phyloP scores from a whole-genome alignment of 805 yeast species.

The Saccharomycopsis microspora region DNA sequence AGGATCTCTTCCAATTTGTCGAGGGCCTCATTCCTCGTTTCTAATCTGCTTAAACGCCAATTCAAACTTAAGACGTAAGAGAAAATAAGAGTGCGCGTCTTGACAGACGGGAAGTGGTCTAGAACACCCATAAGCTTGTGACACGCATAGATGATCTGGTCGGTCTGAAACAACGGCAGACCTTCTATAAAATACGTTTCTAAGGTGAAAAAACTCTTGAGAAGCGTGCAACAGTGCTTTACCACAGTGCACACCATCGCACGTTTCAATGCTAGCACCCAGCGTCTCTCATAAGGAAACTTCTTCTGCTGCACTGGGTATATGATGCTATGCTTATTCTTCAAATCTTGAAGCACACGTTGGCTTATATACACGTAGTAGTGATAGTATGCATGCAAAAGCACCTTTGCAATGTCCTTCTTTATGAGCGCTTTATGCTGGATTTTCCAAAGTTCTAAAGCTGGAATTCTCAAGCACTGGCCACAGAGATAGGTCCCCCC shows the following conservation, averaged over 20 bases:
- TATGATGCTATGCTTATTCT: slow-evolving; percentile 2
- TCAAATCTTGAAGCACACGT: slow-evolving; percentile 23
- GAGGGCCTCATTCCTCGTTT: slow-evolving; percentile 45
- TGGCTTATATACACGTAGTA: slow-evolving; percentile 32
- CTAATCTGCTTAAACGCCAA: too few species aligned
- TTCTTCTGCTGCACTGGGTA: slow-evolving; percentile 18
- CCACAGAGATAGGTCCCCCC: slow-evolving; percentile 18
- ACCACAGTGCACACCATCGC: slow-evolving; percentile 16
- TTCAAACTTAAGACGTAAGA: too few species aligned
- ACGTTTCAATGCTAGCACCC: too few species aligned
- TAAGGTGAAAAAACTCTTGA: slow-evolving; percentile 32
- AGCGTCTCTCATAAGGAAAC: slow-evolving; percentile 11
- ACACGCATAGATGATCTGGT: slow-evolving; percentile 45
- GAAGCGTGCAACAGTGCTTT: slow-evolving; percentile 32
- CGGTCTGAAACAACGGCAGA: slow-evolving; percentile 40
- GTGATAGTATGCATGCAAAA: slow-evolving; percentile 37
- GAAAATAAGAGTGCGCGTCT: too few species aligned
- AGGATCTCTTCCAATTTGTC: slow-evolving; percentile 48
- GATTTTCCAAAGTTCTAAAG: slow-evolving; percentile 33
- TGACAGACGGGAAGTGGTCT: too few species aligned
- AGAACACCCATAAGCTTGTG: slow-evolving; percentile 39
- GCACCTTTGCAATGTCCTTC: slow-evolving; percentile 37
- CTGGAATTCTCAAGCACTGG: slow-evolving; percentile 21
- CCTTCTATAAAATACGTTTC: slow-evolving; percentile 39
- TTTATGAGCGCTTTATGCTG: slow-evolving; percentile 34